phyloP scores from a whole-genome alignment of 2,329 filamentous ascomycete genomes.

The Mycosphaerella arachidis region DNA sequence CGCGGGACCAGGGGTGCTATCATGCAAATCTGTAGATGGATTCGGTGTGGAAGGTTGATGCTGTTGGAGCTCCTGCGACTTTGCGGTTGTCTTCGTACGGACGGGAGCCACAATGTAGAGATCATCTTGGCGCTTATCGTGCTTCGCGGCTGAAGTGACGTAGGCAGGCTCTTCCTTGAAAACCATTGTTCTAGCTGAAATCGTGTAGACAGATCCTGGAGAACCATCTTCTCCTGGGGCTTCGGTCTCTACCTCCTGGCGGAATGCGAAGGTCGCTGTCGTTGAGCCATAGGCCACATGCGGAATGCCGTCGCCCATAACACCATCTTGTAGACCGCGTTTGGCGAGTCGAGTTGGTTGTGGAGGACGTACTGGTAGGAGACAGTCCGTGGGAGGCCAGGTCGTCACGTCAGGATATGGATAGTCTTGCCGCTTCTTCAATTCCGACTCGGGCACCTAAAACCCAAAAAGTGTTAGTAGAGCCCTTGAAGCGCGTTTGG shows the following conservation, averaged over 20 bases:
- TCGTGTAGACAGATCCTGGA: background rate
- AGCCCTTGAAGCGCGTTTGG: background rate
- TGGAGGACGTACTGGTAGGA: background rate
- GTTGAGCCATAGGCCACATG: background rate
- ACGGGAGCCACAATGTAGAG: background rate
- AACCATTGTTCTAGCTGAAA: background rate
- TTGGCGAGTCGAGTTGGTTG: background rate
- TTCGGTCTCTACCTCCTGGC: background rate
- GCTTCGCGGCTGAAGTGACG: background rate
- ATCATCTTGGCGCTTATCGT: background rate
- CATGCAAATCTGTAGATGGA: no score
- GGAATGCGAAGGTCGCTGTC: background rate
- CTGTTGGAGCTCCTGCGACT: background rate
- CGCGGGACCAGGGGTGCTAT: no score
- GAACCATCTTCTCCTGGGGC: background rate
- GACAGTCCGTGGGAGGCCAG: background rate
- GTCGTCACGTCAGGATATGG: background rate
- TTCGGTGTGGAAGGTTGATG: no score
- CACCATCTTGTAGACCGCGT: background rate
- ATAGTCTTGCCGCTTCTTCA: background rate
- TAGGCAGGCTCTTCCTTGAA: background rate
- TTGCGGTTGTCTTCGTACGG: background rate
- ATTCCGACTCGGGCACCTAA: background rate
- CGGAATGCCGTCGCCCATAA: background rate
- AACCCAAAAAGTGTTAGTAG: background rate